phyloP scores from a whole-genome alignment of 2,329 filamentous ascomycete genomes.

The Fusarium algeriense region DNA sequence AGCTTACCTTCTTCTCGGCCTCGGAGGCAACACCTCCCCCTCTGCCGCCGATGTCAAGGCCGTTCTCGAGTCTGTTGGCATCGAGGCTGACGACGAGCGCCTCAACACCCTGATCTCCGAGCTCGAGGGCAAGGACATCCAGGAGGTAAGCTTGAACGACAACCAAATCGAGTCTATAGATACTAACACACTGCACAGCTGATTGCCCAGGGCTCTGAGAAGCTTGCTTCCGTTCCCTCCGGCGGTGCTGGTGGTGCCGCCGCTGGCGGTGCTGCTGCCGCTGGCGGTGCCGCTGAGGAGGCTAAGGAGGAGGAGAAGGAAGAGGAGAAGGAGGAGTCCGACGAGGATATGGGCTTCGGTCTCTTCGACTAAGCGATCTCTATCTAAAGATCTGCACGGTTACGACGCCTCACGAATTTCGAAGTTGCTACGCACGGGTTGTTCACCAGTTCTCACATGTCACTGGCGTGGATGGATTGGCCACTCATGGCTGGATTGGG shows the following conservation, averaged over 20 bases:
- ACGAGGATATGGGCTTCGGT: constrained; percentile 83
- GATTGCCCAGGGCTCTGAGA: constrained; percentile 88
- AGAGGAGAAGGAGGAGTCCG: constrained; percentile 69
- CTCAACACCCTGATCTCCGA: constrained; percentile 88
- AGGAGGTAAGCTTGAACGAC: constrained; percentile 74
- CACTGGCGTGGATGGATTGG: constrained; percentile 50
- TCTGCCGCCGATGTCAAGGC: constrained; percentile 86
- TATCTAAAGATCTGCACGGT: constrained; percentile 45
- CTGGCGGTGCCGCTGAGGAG: constrained; percentile 75
- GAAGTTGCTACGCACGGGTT: constrained; percentile 51
- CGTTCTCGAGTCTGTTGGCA: constrained; percentile 93
- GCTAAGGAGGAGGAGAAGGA: constrained; percentile 87
- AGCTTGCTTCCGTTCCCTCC: constrained; percentile 97
- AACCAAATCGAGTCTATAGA: background rate
- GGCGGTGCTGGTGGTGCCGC: constrained; percentile 83
- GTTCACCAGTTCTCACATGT: constrained; percentile 50
- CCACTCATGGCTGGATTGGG: constrained; percentile 49
- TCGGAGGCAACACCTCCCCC: constrained; percentile 92
- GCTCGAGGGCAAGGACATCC: constrained; percentile 92
- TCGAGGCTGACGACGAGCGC: constrained; percentile 91
- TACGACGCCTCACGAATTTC: constrained; percentile 52
- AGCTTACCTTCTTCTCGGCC: constrained; percentile 96
- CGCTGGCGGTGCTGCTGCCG: constrained; percentile 75
- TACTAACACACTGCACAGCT: constrained; percentile 68
- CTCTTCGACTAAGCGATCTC: constrained; percentile 75